Conservation (phyloP, 2,329 filamentous ascomycete species). For the Fusarium pininemorale region DNA sequence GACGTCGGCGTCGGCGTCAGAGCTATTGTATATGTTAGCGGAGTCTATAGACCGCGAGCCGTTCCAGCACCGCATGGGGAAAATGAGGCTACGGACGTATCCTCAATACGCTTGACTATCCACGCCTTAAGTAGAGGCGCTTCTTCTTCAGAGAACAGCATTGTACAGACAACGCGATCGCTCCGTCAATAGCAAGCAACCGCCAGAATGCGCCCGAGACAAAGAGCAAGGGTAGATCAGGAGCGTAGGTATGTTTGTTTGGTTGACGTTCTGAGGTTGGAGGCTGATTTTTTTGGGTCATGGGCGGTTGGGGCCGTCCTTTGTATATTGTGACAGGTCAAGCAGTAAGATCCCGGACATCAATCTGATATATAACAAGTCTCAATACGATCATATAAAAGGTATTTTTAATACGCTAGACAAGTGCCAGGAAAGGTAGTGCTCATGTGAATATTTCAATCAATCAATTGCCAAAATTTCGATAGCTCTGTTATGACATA, state of each 20-base stretch:
- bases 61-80: background rate
- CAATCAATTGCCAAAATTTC: background rate
- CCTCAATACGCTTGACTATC: conserved; percentile 80
- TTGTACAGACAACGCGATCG: conserved; percentile 44
- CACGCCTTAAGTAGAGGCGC: conserved; percentile 74
- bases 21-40: conserved; percentile 57
- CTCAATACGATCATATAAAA: background rate
- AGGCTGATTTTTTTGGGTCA: conserved; percentile 28
- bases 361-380: background rate
- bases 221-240: background rate
- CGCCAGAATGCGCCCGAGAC: background rate
- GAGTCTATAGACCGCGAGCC: background rate
- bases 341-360: background rate
- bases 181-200: background rate
- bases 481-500: background rate
- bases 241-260: background rate
- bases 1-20: conserved; percentile 82
- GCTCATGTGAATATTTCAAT: background rate
- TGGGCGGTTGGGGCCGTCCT: conserved; percentile 1
- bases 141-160: conserved; percentile 72
- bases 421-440: background rate
- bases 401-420: background rate
- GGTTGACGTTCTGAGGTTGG: conserved; percentile 22
- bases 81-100: conserved; percentile 65
- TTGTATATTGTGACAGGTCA: conserved; percentile 36